A percentile compares a stretch with the other conserved stretches of the same genome.
Conservation (phyloP, 2,329 filamentous ascomycete genomes). For the Scedosporium aurantiacum region DNA sequence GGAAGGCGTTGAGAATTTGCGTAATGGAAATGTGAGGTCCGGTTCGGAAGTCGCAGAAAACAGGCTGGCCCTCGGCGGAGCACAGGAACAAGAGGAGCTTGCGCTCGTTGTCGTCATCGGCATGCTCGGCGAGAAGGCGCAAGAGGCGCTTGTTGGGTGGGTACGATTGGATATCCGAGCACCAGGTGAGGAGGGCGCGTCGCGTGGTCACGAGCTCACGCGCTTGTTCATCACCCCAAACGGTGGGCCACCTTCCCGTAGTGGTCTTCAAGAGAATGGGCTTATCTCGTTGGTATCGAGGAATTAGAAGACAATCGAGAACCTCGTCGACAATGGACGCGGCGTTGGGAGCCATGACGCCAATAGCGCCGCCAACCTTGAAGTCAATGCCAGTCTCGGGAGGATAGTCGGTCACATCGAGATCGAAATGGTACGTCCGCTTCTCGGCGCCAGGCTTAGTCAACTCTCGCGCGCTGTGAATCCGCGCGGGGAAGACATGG, state of each 20-base stretch:
- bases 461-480: conserved; percentile 75
- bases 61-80: conserved; percentile 79
- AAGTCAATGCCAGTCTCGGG: conserved; percentile 78
- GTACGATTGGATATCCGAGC: conserved; percentile 84
- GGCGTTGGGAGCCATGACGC: conserved; percentile 82
- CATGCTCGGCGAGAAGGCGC: conserved; percentile 75
- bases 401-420: conserved; percentile 92
- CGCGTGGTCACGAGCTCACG: conserved; percentile 83
- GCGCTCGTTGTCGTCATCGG: conserved; percentile 69
- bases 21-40: conserved; percentile 75
- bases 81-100: conserved; percentile 80
- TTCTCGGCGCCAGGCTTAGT: conserved; percentile 87
- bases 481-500: conserved; percentile 78
- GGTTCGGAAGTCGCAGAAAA: conserved; percentile 90
- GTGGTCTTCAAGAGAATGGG: conserved; percentile 68
- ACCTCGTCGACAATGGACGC: conserved; percentile 67
- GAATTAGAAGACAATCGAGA: conserved; percentile 70
- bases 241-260: conserved; percentile 85
- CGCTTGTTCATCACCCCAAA: conserved; percentile 86
- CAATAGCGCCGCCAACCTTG: conserved; percentile 91
- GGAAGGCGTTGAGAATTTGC: conserved; percentile 85
- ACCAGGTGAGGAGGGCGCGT: conserved; percentile 90
- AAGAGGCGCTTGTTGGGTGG: conserved; percentile 82
- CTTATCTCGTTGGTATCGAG: conserved; percentile 74
- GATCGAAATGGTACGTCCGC: conserved; percentile 92